Evolutionary conservation across 768 basidiomycete genomes (phyloP).

Genomic region (Neoboletus subvelutipes): DNA sequence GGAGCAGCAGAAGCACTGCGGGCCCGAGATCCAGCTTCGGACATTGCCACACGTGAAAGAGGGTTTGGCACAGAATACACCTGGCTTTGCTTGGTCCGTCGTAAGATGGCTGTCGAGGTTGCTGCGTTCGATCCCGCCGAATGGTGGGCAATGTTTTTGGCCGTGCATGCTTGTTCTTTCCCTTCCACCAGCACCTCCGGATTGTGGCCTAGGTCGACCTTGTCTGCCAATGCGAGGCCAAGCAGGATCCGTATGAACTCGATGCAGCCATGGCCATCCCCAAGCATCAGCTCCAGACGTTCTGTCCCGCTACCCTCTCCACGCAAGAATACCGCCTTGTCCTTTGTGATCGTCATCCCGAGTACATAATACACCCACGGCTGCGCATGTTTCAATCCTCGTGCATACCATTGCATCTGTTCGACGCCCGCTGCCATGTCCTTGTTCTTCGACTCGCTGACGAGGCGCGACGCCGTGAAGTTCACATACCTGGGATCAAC

Average conservation of each 20-base stretch:
- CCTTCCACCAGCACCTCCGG: neutral
- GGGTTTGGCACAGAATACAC: neutral
- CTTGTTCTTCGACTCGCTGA: slow-evolving; percentile 5
- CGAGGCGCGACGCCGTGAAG: neutral
- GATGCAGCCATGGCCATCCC: slow-evolving; percentile 3
- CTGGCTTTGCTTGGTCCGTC: neutral
- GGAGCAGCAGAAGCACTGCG: neutral
- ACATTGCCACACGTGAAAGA: neutral
- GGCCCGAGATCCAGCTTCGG: neutral
- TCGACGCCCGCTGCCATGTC: neutral
- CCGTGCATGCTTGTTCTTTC: neutral
- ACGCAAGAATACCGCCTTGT: neutral
- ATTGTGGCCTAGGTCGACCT: slow-evolving; percentile 5
- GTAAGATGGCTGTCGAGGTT: neutral
- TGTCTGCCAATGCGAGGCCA: slow-evolving; percentile 7
- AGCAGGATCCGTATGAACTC: slow-evolving; percentile 13
- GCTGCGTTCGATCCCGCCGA: neutral
- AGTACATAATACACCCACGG: slow-evolving; percentile 9
- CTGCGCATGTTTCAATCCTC: neutral
- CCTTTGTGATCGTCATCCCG: neutral
- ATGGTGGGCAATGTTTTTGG: neutral
- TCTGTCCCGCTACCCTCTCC: slow-evolving; percentile 5
- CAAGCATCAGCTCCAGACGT: slow-evolving; percentile 2
- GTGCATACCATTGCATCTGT: slow-evolving; percentile 5
- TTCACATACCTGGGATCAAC: too few relatives aligned